Base-by-base conservation (phyloP, 2,329 filamentous ascomycete species). In the Fusarium redolens region DNA sequence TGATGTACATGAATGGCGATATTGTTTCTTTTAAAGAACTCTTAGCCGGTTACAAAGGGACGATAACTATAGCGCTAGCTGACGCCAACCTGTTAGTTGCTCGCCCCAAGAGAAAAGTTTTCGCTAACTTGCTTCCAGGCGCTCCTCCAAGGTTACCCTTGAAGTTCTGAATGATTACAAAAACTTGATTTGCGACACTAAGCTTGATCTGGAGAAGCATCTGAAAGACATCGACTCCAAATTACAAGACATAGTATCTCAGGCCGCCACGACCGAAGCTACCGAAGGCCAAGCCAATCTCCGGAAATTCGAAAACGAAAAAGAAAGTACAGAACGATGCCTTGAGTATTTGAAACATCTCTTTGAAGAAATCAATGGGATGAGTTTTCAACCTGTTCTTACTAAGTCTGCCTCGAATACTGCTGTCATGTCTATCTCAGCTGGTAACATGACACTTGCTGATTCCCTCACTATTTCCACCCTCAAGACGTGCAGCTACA, bases 1-100 rank as follows among this genome's bases (percentile, higher is more conserved):
- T 86, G 44, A 81, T 71, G 67, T 86, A 85, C 57, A 84, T 85
- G 80, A 82, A 81, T 35, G 79, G 83, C 47, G 79, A 85, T 70
- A 82, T 86, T 43, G 78, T 80, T 63, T 79, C 77, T 47, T 86
- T 86, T 54, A 80, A 76, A 52, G 69, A 79, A 28, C 70, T 83
- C 40, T 68, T 86, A 20, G 80, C 83, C 40, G 81, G 80, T 38
- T 86, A 86, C 66, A 85, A 84, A 50, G 61, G 74, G 11, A 77
- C 73, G 12, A 78, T 77, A 33, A 50, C 51, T 31, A 74, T 77
- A 43, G 73, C 75, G 12, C 51, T 78, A 8, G 72, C 69, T 17
- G 70, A 75, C 40, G 69, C 72, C 25, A 75, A 68, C 33, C 38
- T 78, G 73, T 78, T 8, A 5, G 62, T 65, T 31, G 9, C 40